Conservation (phyloP, 139 green algal species). For the Deuterostichococcus epilithicus region DNA sequence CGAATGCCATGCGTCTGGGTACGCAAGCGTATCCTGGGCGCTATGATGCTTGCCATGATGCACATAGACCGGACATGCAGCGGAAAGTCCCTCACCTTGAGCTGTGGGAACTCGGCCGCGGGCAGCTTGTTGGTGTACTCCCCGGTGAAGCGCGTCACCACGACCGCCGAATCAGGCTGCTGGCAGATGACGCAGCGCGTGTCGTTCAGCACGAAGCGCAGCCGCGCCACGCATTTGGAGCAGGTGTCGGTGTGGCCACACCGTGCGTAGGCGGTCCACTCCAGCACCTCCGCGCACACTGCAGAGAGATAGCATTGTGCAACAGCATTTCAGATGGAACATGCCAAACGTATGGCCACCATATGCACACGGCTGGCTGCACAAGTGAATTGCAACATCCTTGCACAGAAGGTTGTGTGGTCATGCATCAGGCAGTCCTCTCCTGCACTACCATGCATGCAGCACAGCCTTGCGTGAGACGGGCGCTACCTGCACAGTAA, state of each 20-base stretch:
- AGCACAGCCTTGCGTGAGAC: no score
- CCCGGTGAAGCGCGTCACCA: constrained; percentile 72
- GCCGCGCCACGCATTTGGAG: constrained; percentile 65
- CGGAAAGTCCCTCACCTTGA: constrained; percentile 43
- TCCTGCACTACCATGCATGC: no score
- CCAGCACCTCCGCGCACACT: constrained; percentile 84
- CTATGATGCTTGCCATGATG: background rate
- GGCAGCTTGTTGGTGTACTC: constrained; percentile 64
- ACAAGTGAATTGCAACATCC: no score
- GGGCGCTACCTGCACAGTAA: no score
- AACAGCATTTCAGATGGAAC: no score
- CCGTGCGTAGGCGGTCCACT: constrained; percentile 69
- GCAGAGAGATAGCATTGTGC: no score
- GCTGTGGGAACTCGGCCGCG: constrained; percentile 44
- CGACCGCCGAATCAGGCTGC: constrained; percentile 46
- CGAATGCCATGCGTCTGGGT: no score
- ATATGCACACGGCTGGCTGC: no score
- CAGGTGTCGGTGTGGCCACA: constrained; percentile 93
- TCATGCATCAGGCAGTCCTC: no score
- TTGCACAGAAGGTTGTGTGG: no score
- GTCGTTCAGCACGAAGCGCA: constrained; percentile 85
- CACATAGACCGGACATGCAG: background rate
- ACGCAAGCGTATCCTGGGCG: no score
- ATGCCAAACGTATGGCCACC: no score
- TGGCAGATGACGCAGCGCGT: constrained; percentile 83